Conservation (phyloP, 495 filamentous ascomycete species). For the Thermochaetoides thermophila region DNA sequence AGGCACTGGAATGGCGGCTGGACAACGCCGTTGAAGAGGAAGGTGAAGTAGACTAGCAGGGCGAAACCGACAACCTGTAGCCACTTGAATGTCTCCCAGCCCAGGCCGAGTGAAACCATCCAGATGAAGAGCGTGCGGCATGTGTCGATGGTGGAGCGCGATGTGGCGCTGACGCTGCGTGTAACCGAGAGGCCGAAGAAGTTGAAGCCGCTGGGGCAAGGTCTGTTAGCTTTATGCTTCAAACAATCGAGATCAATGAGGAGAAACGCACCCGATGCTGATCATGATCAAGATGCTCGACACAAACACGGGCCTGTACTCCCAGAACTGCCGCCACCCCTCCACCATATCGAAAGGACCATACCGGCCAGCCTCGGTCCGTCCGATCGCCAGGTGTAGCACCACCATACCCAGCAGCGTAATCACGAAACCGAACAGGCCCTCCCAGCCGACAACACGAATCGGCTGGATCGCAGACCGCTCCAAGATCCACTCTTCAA, state of each 20-base stretch:
- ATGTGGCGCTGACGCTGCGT: slow-evolving; percentile 72
- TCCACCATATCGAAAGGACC: slow-evolving; percentile 85
- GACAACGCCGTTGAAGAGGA: slow-evolving; percentile 88
- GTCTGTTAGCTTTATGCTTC: neutral
- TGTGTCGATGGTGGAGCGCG: slow-evolving; percentile 90
- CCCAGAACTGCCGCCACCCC: slow-evolving; percentile 61
- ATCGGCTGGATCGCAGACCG: slow-evolving; percentile 78
- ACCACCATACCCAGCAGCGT: slow-evolving; percentile 69
- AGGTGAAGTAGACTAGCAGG: slow-evolving; percentile 89
- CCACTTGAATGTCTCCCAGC: slow-evolving; percentile 98
- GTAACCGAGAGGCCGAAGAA: slow-evolving; percentile 95
- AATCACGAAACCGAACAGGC: slow-evolving; percentile 76
- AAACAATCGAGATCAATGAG: neutral
- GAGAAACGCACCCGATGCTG: slow-evolving; percentile 68
- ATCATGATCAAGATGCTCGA: slow-evolving; percentile 86
- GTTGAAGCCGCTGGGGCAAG: slow-evolving; percentile 66
- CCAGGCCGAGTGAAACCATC: slow-evolving; percentile 81
- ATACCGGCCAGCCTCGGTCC: slow-evolving; percentile 53
- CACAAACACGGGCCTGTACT: slow-evolving; percentile 52
- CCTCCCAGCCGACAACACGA: slow-evolving; percentile 91
- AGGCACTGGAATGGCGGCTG: slow-evolving; percentile 51
- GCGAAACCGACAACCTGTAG: slow-evolving; percentile 81
- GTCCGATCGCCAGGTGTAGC: slow-evolving; percentile 60
- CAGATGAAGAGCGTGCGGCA: slow-evolving; percentile 97
- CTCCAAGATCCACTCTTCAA: slow-evolving; percentile 90